Conservation (phyloP, 352 stramenopile genomes). For the Globisporangium paddicum region DNA sequence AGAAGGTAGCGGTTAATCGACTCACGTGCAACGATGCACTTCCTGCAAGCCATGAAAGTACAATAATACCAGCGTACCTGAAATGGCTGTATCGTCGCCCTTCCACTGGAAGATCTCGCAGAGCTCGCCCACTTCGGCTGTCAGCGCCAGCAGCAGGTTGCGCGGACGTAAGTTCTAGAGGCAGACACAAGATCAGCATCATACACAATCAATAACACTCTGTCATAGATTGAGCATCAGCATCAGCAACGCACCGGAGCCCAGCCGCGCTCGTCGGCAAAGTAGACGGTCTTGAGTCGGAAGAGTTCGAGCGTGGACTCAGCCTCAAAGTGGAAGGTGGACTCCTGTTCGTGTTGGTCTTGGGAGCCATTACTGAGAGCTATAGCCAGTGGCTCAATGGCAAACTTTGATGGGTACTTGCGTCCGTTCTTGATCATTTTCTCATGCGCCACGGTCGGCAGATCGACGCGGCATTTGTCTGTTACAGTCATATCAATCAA, state of each 20-base stretch:
- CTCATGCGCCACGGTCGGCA: conserved; percentile 82
- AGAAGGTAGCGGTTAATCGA: no score
- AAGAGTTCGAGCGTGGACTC: conserved; percentile 49
- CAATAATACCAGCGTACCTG: conserved; percentile 91
- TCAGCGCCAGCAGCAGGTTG: conserved; percentile 93
- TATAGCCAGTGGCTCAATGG: background rate
- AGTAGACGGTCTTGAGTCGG: conserved; percentile 44
- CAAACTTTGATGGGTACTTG: conserved; percentile 68
- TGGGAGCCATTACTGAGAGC: background rate
- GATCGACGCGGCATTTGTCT: conserved; percentile 89
- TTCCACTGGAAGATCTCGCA: conserved; percentile 94
- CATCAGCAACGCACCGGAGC: conserved; percentile 26
- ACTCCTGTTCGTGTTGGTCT: background rate
- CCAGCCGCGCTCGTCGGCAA: conserved; percentile 62
- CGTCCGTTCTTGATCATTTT: conserved; percentile 91
- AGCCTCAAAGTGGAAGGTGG: conserved; percentile 27
- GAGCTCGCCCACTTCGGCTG: conserved; percentile 95
- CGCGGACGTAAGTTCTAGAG: conserved; percentile 65
- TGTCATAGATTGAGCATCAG: background rate
- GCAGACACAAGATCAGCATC: background rate
- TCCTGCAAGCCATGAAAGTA: no score
- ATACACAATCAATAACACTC: background rate
- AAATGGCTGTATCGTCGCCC: conserved; percentile 67
- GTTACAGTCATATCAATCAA: background rate
- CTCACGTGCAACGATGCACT: no score